phyloP scores from a whole-genome alignment of 192 early-diverging fungal genomes.

The Gaertneriomyces semiglobifer region DNA sequence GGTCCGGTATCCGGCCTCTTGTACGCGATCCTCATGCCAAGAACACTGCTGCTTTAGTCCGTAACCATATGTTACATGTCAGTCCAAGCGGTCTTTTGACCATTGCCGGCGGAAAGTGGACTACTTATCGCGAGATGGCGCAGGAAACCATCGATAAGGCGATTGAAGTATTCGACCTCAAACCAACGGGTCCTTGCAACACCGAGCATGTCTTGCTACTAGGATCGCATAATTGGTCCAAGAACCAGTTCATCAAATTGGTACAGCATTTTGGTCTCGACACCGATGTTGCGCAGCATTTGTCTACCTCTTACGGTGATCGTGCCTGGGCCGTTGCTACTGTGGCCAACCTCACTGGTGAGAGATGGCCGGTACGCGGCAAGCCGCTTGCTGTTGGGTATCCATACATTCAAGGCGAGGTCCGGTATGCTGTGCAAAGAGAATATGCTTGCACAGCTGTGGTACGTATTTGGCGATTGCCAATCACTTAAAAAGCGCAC shows the following conservation, averaged over 20 bases:
- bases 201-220: constrained; percentile 75
- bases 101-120: constrained; percentile 98
- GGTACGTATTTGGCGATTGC: constrained; percentile 12
- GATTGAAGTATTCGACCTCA: constrained; percentile 67
- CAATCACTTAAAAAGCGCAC: too few species aligned
- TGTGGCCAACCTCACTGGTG: constrained; percentile 68
- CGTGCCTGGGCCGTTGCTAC: constrained; percentile 91
- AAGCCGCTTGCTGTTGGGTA: constrained; percentile 73
- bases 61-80: constrained; percentile 96
- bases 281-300: constrained; percentile 78
- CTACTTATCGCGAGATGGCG: constrained; percentile 96
- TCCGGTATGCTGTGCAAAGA: constrained; percentile 83
- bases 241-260: constrained; percentile 92
- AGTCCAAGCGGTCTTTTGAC: constrained; percentile 78
- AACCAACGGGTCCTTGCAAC: constrained; percentile 66
- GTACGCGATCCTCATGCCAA: constrained; percentile 92
- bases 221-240: constrained; percentile 82
- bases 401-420: constrained; percentile 93
- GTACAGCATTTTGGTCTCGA: constrained; percentile 96
- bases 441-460: constrained; percentile 93
- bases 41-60: constrained; percentile 87
- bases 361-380: constrained; percentile 78
- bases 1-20: constrained; percentile 94
- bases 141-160: constrained; percentile 90
- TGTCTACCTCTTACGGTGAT: constrained; percentile 89